These are phyloP conservation scores for Ceratobasidium theobromae DNA, from an alignment of 1,284 basidiomycete genomes.

Conservation along the genomic window DNA sequence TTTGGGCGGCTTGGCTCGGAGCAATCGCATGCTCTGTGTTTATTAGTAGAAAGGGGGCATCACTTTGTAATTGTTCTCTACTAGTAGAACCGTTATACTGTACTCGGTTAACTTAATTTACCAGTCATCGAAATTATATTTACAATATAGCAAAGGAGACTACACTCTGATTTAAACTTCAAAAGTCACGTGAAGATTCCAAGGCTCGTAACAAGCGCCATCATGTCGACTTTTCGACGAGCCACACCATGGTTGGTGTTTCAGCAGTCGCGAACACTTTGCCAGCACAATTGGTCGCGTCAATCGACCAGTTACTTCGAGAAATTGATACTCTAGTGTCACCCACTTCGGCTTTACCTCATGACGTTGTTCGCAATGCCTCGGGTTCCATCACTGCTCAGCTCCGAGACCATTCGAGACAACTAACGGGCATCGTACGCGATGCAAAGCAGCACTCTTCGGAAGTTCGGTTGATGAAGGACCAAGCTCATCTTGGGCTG, in stretches of 20 bases:
- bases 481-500: slow-evolving; percentile 75
- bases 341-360: slow-evolving; percentile 11
- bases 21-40: no score
- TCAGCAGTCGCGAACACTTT: slow-evolving; percentile 13
- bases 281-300: slow-evolving; percentile 25
- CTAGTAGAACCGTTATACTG: no score
- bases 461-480: slow-evolving; percentile 75
- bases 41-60: no score
- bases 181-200: slow-evolving; percentile 7
- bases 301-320: slow-evolving; percentile 20
- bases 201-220: neutral
- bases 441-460: slow-evolving; percentile 69
- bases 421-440: slow-evolving; percentile 44
- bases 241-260: slow-evolving; percentile 28
- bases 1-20: no score
- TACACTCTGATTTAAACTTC: neutral
- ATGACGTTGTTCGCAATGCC: slow-evolving; percentile 27
- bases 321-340: slow-evolving; percentile 28
- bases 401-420: slow-evolving; percentile 31
- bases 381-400: slow-evolving; percentile 31
- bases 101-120: no score
- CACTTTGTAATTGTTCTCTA: no score
- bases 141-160: no score
- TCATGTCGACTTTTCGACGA: slow-evolving; percentile 12
- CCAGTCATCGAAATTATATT: no score